Conservation (phyloP, 2,329 filamentous ascomycete genomes). For the Trichophyton equinum region DNA sequence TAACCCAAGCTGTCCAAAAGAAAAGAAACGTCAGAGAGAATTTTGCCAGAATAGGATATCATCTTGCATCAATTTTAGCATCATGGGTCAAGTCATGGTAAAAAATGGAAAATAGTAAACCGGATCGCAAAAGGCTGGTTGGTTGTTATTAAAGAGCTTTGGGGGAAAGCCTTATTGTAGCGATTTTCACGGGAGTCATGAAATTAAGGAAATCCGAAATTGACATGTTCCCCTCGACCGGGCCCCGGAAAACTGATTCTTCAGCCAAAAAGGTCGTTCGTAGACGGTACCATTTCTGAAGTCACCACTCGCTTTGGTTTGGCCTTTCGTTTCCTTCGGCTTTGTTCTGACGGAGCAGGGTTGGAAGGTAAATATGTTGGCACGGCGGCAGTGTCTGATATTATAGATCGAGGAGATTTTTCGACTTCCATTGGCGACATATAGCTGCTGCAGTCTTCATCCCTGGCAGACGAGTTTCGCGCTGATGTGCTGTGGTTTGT, state of each 20-base stretch:
- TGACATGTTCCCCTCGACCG: neutral
- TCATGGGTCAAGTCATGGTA: neutral
- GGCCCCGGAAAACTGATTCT: neutral
- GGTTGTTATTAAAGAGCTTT: neutral
- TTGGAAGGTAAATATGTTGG: neutral
- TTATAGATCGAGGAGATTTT: neutral
- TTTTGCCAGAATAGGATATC: neutral
- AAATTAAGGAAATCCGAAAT: too few relatives aligned
- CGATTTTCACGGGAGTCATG: neutral
- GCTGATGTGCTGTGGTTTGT: neutral
- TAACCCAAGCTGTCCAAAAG: neutral
- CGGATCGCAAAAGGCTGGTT: neutral
- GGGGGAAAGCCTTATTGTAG: neutral
- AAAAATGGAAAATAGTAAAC: neutral
- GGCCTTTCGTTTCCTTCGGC: slow-evolving; percentile 3
- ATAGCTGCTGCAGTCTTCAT: slow-evolving; percentile 2
- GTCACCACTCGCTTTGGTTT: slow-evolving; percentile 9
- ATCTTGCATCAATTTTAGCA: neutral
- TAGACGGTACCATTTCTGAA: slow-evolving; percentile 11
- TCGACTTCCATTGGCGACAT: neutral
- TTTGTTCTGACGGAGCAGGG: neutral
- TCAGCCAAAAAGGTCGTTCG: slow-evolving; percentile 11
- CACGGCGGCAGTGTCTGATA: neutral
- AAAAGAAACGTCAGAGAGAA: neutral
- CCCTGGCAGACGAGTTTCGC: neutral